Conservation (phyloP, 371 early-diverging fungal species). For the Catenaria anguillulae region DNA sequence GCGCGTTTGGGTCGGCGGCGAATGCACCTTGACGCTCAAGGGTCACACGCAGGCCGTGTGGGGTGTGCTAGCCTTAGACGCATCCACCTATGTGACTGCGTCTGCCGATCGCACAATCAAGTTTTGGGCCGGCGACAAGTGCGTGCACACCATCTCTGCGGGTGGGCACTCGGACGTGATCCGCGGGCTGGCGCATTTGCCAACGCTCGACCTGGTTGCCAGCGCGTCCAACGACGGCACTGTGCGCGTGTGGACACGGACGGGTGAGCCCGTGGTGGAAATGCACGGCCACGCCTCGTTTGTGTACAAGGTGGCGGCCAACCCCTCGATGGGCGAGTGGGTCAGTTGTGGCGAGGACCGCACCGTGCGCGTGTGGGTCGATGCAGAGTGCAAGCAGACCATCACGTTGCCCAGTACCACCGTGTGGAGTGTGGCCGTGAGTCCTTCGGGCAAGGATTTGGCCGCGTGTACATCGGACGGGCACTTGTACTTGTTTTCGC, state of each 20-base stretch:
- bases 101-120: slow-evolving; percentile 89
- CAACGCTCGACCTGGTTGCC: slow-evolving; percentile 33
- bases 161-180: slow-evolving; percentile 32
- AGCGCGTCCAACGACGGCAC: slow-evolving; percentile 28
- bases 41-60: slow-evolving; percentile 86
- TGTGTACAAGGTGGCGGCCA: slow-evolving; percentile 62
- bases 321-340: slow-evolving; percentile 53
- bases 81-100: slow-evolving; percentile 58
- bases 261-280: slow-evolving; percentile 58
- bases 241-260: slow-evolving; percentile 43
- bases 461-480: slow-evolving; percentile 75
- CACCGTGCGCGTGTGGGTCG: slow-evolving; percentile 66
- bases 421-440: slow-evolving; percentile 70
- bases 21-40: slow-evolving; percentile 43
- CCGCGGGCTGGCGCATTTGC: slow-evolving; percentile 30
- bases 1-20: slow-evolving; percentile 70
- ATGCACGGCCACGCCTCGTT: slow-evolving; percentile 82
- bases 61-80: slow-evolving; percentile 64
- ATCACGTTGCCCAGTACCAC: slow-evolving; percentile 75
- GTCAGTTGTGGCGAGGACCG: slow-evolving; percentile 90
- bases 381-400: slow-evolving; percentile 37
- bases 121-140: slow-evolving; percentile 53
- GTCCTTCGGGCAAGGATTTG: slow-evolving; percentile 68
- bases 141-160: slow-evolving; percentile 37
- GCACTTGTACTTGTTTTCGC: slow-evolving; percentile 63